Evolutionary conservation across 1,284 basidiomycete species (phyloP).

Genomic region (Ganoderma sp.): DNA sequence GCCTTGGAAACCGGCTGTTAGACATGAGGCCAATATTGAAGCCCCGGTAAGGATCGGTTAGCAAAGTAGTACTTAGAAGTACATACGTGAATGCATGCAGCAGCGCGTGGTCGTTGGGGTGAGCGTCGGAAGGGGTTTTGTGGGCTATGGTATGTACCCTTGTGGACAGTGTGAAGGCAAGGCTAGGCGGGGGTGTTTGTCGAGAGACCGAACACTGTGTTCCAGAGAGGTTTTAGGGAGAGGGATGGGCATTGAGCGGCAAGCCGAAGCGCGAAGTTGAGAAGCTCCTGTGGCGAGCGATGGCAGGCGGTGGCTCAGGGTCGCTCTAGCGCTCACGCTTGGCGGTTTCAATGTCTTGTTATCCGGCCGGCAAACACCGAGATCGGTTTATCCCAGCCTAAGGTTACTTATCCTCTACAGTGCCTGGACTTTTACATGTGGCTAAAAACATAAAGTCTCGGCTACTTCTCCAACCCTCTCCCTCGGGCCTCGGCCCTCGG

Average conservation of each 20-base stretch:
- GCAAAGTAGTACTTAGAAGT: neutral
- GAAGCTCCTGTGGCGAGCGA: neutral
- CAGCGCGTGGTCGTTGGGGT: neutral
- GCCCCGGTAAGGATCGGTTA: neutral
- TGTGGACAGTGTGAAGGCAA: neutral
- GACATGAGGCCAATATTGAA: neutral
- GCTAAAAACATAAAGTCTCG: neutral
- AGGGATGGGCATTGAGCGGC: neutral
- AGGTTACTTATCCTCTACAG: neutral
- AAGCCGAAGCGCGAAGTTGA: neutral
- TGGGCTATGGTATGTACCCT: neutral
- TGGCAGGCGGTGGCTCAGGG: neutral
- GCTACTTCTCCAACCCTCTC: neutral
- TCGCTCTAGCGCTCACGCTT: neutral
- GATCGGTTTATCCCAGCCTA: neutral
- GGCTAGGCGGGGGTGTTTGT: neutral
- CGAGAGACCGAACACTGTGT: neutral
- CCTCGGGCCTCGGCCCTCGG: no score
- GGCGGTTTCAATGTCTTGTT: slow-evolving; percentile 2
- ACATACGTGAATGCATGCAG: neutral
- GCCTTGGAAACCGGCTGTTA: slow-evolving; percentile 18
- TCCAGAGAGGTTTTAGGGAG: neutral
- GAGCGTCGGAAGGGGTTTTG: neutral
- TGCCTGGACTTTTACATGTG: neutral
- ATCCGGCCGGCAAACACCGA: neutral